phyloP scores from a whole-genome alignment of 2,329 filamentous ascomycete species.

The Ascochyta lentis region DNA sequence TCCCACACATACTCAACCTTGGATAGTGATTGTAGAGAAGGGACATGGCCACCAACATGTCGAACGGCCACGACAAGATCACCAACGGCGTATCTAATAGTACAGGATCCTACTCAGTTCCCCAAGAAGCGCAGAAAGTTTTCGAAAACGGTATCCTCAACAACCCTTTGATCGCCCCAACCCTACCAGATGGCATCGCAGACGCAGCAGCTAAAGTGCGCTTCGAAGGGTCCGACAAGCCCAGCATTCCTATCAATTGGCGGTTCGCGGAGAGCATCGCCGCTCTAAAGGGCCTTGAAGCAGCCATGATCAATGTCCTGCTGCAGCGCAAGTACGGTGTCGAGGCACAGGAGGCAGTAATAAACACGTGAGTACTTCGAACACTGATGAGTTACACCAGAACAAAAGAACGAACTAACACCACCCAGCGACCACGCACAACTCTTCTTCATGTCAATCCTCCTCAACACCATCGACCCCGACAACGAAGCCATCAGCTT shows the following conservation, averaged over 20 bases:
- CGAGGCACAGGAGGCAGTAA: slow-evolving; percentile 50
- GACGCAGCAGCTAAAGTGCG: slow-evolving; percentile 46
- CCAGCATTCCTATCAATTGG: slow-evolving; percentile 63
- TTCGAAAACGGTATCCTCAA: slow-evolving; percentile 52
- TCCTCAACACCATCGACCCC: slow-evolving; percentile 46
- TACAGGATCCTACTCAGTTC: slow-evolving; percentile 34
- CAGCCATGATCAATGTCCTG: slow-evolving; percentile 54
- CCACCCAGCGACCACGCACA: slow-evolving; percentile 50
- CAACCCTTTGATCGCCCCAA: slow-evolving; percentile 50
- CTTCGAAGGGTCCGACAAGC: slow-evolving; percentile 54
- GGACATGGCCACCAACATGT: slow-evolving; percentile 7
- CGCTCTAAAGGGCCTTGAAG: slow-evolving; percentile 58
- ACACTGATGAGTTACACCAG: no score
- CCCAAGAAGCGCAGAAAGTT: slow-evolving; percentile 32
- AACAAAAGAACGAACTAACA: background rate
- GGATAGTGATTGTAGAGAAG: background rate
- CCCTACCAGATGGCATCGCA: slow-evolving; percentile 46
- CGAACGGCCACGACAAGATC: slow-evolving; percentile 1
- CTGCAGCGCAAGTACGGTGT: slow-evolving; percentile 56
- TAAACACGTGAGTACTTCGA: slow-evolving; percentile 53
- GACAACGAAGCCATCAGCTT: slow-evolving; percentile 35
- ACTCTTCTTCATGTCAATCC: slow-evolving; percentile 53
- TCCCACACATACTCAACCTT: no score
- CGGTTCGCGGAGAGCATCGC: slow-evolving; percentile 62
- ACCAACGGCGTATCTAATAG: slow-evolving; percentile 9